Evolutionary conservation across 352 stramenopile species (phyloP).

Genomic region (Globisporangium heterothallicum): DNA sequence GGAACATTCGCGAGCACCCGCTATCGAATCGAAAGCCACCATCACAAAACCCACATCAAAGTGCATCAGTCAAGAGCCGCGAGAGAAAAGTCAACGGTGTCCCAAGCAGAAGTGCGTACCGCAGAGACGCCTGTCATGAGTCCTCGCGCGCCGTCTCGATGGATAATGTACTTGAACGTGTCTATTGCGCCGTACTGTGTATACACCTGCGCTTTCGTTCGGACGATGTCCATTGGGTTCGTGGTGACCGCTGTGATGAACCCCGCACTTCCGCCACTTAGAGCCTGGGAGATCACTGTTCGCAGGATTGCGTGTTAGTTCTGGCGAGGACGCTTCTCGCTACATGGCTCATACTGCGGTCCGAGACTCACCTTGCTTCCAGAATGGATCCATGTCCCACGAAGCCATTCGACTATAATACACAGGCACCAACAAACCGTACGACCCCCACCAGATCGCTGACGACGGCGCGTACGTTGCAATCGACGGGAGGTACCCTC

Average conservation of each 20-base stretch:
- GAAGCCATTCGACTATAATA: constrained; percentile 60
- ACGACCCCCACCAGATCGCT: constrained; percentile 85
- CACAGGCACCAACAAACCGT: constrained; percentile 70
- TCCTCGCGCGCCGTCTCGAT: constrained; percentile 59
- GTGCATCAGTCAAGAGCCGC: background rate
- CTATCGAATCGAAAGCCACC: constrained; percentile 34
- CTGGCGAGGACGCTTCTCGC: background rate
- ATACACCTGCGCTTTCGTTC: constrained; percentile 80
- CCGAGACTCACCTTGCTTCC: constrained; percentile 62
- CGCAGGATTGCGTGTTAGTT: background rate
- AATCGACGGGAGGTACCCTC: constrained; percentile 80
- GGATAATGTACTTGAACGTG: constrained; percentile 80
- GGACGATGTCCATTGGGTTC: constrained; percentile 88
- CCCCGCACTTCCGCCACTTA: constrained; percentile 70
- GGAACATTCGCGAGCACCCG: constrained; percentile 77
- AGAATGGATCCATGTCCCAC: constrained; percentile 63
- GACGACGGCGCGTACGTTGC: constrained; percentile 83
- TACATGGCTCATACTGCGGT: background rate
- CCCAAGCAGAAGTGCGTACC: constrained; percentile 30
- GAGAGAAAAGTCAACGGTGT: too few species aligned
- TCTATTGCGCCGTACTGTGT: constrained; percentile 82
- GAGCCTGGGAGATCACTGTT: constrained; percentile 66
- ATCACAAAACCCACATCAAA: background rate
- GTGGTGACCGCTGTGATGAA: constrained; percentile 77
- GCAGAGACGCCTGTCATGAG: constrained; percentile 80